phyloP scores from a whole-genome alignment of 208 protist genomes.

The Trypanosoma avium region DNA sequence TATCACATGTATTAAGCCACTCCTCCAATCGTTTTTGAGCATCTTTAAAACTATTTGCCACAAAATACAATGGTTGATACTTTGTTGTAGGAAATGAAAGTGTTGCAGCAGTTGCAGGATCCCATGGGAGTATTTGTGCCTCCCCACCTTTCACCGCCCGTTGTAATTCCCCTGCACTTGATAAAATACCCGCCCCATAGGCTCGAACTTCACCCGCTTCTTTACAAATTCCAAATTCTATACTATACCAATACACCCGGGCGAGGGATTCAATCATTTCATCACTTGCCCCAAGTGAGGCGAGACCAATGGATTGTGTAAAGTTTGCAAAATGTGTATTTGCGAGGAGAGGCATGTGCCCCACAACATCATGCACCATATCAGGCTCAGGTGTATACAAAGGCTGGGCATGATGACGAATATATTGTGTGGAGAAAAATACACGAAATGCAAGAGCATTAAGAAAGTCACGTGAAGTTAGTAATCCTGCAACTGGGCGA shows the following conservation, averaged over 20 bases:
- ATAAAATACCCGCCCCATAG: constrained; percentile 96
- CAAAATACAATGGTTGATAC: constrained; percentile 95
- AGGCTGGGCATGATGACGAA: constrained; percentile 93
- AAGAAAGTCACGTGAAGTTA: constrained; percentile 95
- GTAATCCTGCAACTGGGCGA: constrained; percentile 92
- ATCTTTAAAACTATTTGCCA: constrained; percentile 90
- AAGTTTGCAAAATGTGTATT: constrained; percentile 96
- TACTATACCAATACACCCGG: constrained; percentile 95
- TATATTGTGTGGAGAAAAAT: constrained; percentile 98
- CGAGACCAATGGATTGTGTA: constrained; percentile 96
- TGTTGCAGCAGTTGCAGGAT: constrained; percentile 53
- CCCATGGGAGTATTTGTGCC: constrained; percentile 63
- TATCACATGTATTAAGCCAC: constrained; percentile 74
- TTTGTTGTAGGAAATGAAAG: constrained; percentile 92
- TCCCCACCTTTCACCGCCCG: constrained; percentile 48
- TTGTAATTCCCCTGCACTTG: constrained; percentile 92
- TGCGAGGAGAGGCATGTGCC: constrained; percentile 96
- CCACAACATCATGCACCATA: constrained; percentile 94
- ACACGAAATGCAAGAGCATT: constrained; percentile 95
- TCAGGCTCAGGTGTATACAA: constrained; percentile 97
- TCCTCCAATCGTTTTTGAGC: constrained; percentile 85
- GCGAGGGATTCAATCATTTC: constrained; percentile 92
- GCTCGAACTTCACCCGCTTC: constrained; percentile 85
- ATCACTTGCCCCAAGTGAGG: constrained; percentile 95
- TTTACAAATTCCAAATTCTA: constrained; percentile 96